Evolutionary conservation across 805 yeast genomes (phyloP).

Genomic region (Wickerhamomyces rabaulensis): DNA sequence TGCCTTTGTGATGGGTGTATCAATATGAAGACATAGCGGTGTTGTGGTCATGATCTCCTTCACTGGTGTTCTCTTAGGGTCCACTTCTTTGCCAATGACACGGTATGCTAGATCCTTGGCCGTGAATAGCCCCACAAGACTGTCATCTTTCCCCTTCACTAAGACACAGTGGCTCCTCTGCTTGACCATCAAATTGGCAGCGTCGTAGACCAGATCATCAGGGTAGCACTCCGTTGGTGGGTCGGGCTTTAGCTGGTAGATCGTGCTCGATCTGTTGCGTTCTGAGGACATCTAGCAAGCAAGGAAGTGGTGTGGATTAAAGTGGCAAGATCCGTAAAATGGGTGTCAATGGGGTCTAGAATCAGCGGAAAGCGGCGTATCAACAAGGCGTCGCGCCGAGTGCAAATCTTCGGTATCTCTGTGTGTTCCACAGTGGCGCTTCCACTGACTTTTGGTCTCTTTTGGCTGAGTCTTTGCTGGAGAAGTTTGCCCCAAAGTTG

Average conservation of each 20-base stretch:
- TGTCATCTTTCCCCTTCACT: slow-evolving; percentile 26
- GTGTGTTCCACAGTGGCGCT: background rate
- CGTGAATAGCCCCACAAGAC: slow-evolving; percentile 36
- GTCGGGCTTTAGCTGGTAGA: slow-evolving; percentile 28
- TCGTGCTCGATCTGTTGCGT: slow-evolving; percentile 6
- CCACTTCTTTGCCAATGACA: slow-evolving; percentile 29
- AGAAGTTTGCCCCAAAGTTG: background rate
- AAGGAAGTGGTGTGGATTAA: background rate
- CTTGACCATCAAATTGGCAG: slow-evolving; percentile 34
- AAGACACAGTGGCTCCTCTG: slow-evolving; percentile 36
- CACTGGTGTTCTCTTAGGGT: slow-evolving; percentile 25
- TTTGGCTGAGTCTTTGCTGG: background rate
- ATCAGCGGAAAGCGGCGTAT: background rate
- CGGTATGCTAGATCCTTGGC: slow-evolving; percentile 43
- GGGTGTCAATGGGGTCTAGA: background rate
- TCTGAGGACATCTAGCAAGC: background rate
- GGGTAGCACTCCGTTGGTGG: slow-evolving; percentile 32
- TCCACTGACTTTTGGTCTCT: too few relatives aligned
- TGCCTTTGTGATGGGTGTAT: slow-evolving; percentile 38
- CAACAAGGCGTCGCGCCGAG: background rate
- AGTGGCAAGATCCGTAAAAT: background rate
- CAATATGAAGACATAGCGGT: slow-evolving; percentile 31
- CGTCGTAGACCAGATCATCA: slow-evolving; percentile 26
- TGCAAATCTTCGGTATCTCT: background rate
- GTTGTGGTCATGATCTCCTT: slow-evolving; percentile 34